Percentiles rank a stretch among this genome's conserved stretches.
Conservation (phyloP, 2,329 filamentous ascomycete species). For the Pyrenochaeta sp. region DNA sequence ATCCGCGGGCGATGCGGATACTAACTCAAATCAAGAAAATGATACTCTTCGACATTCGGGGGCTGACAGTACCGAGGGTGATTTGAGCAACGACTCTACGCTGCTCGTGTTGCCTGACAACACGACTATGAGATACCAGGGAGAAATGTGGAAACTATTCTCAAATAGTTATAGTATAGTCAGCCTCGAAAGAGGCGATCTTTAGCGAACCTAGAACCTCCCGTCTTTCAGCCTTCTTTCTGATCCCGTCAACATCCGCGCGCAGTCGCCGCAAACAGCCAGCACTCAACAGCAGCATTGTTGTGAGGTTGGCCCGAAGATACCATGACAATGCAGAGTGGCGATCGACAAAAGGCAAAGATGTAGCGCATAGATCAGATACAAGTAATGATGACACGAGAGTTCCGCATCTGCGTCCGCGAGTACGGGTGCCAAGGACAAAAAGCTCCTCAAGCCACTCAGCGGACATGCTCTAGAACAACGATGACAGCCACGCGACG, state of each 20-base stretch:
- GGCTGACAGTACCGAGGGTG: too few species aligned
- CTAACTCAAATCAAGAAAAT: too few species aligned
- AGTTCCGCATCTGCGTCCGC: constrained; percentile 1
- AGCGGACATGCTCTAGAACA: constrained; percentile 25
- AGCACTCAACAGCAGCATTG: background rate
- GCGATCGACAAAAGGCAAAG: background rate
- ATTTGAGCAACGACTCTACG: too few species aligned
- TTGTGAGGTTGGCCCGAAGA: background rate
- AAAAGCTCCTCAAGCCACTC: constrained; percentile 9
- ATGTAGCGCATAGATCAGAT: background rate
- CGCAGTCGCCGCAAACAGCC: background rate
- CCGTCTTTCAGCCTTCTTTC: background rate
- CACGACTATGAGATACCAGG: too few species aligned
- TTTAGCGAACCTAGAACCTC: background rate
- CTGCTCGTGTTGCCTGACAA: too few species aligned
- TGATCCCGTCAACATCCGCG: background rate
- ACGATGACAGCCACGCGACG: constrained; percentile 10
- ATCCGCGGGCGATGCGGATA: too few species aligned
- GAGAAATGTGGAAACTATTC: too few species aligned
- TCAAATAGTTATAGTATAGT: too few species aligned
- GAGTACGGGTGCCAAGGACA: constrained; percentile 1
- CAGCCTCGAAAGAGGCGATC: background rate
- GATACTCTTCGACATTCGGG: too few species aligned
- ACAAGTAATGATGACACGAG: background rate
- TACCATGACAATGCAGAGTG: background rate